Evolutionary conservation across 352 stramenopile genomes (phyloP).

Genomic region (Phytophthora kernoviae): DNA sequence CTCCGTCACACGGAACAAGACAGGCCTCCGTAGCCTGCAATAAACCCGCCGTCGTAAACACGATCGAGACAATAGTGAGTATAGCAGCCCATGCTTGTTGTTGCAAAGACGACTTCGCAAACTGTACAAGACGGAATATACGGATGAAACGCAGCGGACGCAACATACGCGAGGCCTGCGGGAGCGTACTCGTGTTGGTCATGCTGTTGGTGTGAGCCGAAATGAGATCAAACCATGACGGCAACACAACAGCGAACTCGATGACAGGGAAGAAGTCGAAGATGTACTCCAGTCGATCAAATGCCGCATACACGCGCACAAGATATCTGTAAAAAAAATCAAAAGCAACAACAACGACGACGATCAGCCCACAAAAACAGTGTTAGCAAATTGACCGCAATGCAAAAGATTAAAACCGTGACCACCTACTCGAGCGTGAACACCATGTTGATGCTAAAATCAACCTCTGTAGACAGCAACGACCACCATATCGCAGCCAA

Average conservation of each 20-base stretch:
- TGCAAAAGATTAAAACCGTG: neutral
- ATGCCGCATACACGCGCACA: constrained; percentile 62
- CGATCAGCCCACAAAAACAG: too few relatives aligned
- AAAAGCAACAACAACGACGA: too few relatives aligned
- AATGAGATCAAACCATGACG: constrained; percentile 59
- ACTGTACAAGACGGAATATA: constrained; percentile 75
- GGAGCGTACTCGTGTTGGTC: constrained; percentile 16
- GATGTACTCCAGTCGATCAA: constrained; percentile 68
- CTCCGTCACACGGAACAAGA: constrained; percentile 22
- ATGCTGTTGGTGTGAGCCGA: constrained; percentile 22
- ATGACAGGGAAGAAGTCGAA: constrained; percentile 50
- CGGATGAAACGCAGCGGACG: constrained; percentile 69
- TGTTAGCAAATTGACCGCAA: neutral
- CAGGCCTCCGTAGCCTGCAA: constrained; percentile 76
- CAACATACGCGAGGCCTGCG: constrained; percentile 42
- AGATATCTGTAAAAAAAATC: constrained; percentile 39
- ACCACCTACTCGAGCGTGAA: constrained; percentile 71
- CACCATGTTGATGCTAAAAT: constrained; percentile 64
- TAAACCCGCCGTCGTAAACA: constrained; percentile 69
- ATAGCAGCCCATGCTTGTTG: constrained; percentile 63
- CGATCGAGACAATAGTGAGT: constrained; percentile 74
- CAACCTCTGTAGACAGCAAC: constrained; percentile 33
- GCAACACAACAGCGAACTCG: constrained; percentile 66
- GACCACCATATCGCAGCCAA: neutral
- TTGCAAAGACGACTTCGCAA: constrained; percentile 75